These are phyloP conservation scores for Sporothrix pallida DNA, from an alignment of 2,329 filamentous ascomycete species.

Conservation along the genomic window DNA sequence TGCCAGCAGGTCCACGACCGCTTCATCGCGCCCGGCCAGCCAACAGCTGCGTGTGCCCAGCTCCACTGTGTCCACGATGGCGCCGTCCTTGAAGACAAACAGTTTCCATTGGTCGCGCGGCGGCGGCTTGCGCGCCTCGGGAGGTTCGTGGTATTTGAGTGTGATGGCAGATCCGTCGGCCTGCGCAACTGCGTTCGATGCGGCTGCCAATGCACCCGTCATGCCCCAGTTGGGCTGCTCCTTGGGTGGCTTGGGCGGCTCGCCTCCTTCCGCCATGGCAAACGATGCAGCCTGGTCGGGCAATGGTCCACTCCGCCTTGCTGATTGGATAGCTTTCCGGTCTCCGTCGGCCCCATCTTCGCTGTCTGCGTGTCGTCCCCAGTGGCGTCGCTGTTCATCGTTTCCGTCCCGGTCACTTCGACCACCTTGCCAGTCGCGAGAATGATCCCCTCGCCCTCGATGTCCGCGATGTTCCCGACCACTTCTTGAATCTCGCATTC, in stretches of 20 bases:
- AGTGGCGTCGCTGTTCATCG: background rate
- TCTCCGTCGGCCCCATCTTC: background rate
- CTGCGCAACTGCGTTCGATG: constrained; percentile 77
- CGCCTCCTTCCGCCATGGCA: constrained; percentile 55
- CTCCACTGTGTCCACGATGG: constrained; percentile 81
- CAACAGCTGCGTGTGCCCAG: constrained; percentile 81
- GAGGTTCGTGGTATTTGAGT: constrained; percentile 94
- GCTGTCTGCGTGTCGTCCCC: background rate
- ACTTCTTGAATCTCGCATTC: background rate
- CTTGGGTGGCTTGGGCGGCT: constrained; percentile 60
- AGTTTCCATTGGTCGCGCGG: constrained; percentile 81
- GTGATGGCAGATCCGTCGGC: constrained; percentile 75
- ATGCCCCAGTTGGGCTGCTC: constrained; percentile 86
- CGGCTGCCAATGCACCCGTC: constrained; percentile 83
- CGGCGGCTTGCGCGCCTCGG: constrained; percentile 88
- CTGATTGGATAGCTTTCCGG: background rate
- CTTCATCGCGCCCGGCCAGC: constrained; percentile 81
- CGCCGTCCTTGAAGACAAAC: constrained; percentile 86
- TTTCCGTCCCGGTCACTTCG: background rate
- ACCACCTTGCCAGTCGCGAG: constrained; percentile 7
- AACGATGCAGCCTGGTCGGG: constrained; percentile 67
- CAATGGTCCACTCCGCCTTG: constrained; percentile 56
- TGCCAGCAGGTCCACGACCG: constrained; percentile 80
- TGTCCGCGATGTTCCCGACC: constrained; percentile 1
- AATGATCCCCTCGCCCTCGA: background rate